Percentiles rank a stretch among this genome's conserved stretches.
Conservation (phyloP, 2,329 filamentous ascomycete species). For the Chlorencoelia australis region DNA sequence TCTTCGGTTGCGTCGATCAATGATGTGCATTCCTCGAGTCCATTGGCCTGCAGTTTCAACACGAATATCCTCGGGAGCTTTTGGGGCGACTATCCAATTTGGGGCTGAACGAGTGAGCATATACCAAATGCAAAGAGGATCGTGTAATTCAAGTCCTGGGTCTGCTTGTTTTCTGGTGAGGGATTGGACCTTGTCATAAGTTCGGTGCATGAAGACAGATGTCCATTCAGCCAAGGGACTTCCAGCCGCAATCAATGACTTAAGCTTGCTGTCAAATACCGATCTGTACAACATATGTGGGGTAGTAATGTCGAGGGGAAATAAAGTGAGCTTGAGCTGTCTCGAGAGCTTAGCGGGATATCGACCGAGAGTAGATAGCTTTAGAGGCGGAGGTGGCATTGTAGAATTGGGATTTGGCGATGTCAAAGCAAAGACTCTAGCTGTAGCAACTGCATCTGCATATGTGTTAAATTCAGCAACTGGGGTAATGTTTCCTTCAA, state of each 20-base stretch:
- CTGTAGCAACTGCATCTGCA: conserved; percentile 71
- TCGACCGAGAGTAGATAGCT: conserved; percentile 39
- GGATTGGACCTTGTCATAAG: conserved; percentile 57
- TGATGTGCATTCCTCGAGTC: conserved; percentile 84
- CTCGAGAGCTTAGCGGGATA: conserved; percentile 57
- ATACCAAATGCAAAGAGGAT: conserved; percentile 74
- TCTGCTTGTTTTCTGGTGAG: conserved; percentile 49
- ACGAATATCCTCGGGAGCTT: conserved; percentile 67
- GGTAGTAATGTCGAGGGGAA: conserved; percentile 69
- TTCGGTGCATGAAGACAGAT: conserved; percentile 59
- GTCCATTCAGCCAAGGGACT: conserved; percentile 69
- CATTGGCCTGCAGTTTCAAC: conserved; percentile 89
- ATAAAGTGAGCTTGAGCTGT: conserved; percentile 56
- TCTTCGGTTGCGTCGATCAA: conserved; percentile 58
- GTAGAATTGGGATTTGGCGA: conserved; percentile 65
- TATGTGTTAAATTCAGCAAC: conserved; percentile 93
- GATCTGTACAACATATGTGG: conserved; percentile 54
- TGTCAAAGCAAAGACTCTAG: conserved; percentile 67
- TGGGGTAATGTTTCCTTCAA: conserved; percentile 75
- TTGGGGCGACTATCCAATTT: conserved; percentile 44
- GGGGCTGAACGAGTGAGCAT: conserved; percentile 51
- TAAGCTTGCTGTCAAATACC: conserved; percentile 47
- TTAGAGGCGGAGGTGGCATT: conserved; percentile 58
- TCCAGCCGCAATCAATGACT: conserved; percentile 45
- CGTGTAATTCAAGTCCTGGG: conserved; percentile 59